Conservation (phyloP, 1,284 basidiomycete species). For the Violaceomyces palustris region DNA sequence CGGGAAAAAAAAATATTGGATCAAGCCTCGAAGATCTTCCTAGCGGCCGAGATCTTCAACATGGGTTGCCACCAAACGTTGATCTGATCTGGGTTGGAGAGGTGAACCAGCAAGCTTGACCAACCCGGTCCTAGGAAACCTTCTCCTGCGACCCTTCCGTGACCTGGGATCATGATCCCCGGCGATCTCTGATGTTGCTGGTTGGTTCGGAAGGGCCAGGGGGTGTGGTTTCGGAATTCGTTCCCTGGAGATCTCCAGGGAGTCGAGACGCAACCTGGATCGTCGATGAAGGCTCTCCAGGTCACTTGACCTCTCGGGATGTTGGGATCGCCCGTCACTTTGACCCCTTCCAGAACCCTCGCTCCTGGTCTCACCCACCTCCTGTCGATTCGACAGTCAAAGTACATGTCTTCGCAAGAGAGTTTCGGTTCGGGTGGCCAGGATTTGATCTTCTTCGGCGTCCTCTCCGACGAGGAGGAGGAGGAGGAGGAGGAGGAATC, state of each 20-base stretch:
- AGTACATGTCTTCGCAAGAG: conserved; percentile 24
- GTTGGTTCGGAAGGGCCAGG: conserved; percentile 19
- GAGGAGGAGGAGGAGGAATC: too few relatives aligned
- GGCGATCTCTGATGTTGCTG: conserved; percentile 17
- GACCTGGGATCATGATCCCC: conserved; percentile 22
- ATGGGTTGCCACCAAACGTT: conserved; percentile 40
- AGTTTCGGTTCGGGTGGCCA: conserved; percentile 33
- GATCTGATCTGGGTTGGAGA: conserved; percentile 27
- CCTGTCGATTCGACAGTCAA: conserved; percentile 20
- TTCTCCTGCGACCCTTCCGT: conserved; percentile 28
- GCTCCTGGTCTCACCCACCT: conserved; percentile 12
- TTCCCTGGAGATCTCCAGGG: conserved; percentile 19
- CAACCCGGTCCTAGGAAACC: conserved; percentile 29
- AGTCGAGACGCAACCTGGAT: conserved; percentile 17
- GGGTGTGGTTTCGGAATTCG: conserved; percentile 19
- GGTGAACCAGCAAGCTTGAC: conserved; percentile 21
- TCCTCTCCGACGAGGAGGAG: too few relatives aligned
- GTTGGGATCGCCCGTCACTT: conserved; percentile 35
- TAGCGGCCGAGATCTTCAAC: conserved; percentile 29
- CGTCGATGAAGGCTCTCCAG: conserved; percentile 35
- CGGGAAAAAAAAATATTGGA: too few relatives aligned
- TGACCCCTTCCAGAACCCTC: conserved; percentile 30
- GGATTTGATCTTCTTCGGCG: too few relatives aligned
- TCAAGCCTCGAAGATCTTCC: conserved; percentile 24
- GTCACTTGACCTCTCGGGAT: conserved; percentile 33